Conservation (phyloP, 305 asterid genomes). For the Rubia tinctorum region DNA sequence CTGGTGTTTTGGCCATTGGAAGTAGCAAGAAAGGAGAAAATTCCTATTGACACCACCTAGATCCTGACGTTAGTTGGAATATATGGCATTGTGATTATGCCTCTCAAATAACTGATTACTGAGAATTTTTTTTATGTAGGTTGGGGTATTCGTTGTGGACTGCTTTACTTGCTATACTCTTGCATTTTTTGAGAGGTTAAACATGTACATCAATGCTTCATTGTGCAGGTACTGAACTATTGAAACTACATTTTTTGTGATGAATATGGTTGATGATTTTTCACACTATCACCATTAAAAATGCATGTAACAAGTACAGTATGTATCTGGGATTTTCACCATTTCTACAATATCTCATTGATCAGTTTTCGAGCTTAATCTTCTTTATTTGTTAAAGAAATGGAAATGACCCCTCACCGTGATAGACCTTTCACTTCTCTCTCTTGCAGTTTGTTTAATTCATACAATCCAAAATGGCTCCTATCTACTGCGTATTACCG, state of each 20-base stretch:
- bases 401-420: neutral
- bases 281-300: neutral
- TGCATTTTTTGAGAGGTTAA: conserved; percentile 93
- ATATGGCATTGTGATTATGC: conserved; percentile 4
- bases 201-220: conserved; percentile 90
- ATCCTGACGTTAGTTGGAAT: conserved; percentile 55
- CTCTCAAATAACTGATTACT: neutral
- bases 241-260: neutral
- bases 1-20: conserved; percentile 95
- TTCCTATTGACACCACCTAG: conserved; percentile 94
- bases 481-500: conserved; percentile 88
- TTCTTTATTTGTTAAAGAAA: neutral
- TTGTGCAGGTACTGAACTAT: conserved; percentile 57
- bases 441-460: conserved; percentile 73
- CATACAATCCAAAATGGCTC: conserved; percentile 69
- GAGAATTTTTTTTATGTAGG: conserved; percentile 39
- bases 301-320: neutral
- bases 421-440: conserved; percentile 19
- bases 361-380: neutral
- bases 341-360: neutral
- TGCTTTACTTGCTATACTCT: conserved; percentile 90
- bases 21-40: conserved; percentile 98
- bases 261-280: neutral
- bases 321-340: neutral
- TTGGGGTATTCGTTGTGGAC: conserved; percentile 93